phyloP scores from a whole-genome alignment of 176 grass and related monocot species.

The Oryza rufipogon region DNA sequence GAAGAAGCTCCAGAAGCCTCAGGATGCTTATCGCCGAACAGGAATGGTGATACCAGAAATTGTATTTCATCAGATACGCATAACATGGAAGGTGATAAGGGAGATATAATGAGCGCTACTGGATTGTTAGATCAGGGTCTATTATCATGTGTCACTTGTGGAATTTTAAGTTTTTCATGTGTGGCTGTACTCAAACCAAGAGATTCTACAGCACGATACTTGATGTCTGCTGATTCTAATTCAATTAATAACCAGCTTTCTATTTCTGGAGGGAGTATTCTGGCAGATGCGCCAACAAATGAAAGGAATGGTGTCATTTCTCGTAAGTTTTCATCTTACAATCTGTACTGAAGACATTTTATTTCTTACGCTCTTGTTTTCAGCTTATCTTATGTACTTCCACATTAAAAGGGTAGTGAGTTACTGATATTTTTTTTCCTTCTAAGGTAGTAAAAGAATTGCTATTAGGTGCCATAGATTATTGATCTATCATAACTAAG shows the following conservation, averaged over 20 bases:
- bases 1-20: conserved; percentile 49
- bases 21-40: conserved; percentile 40
- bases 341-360: neutral
- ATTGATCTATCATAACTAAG: neutral
- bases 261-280: conserved; percentile 42
- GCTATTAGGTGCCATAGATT: conserved; percentile 1
- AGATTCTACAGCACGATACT: conserved; percentile 62
- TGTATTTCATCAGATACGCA: conserved; percentile 45
- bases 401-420: neutral
- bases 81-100: conserved; percentile 50
- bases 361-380: neutral
- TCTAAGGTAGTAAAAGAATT: neutral
- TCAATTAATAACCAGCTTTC: conserved; percentile 51
- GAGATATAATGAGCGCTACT: conserved; percentile 38
- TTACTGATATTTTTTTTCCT: conserved; percentile 4
- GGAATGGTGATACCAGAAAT: conserved; percentile 40
- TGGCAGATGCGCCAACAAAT: conserved; percentile 31
- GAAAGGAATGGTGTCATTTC: conserved; percentile 17
- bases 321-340: conserved; percentile 44
- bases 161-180: conserved; percentile 99
- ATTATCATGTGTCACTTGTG: conserved; percentile 89
- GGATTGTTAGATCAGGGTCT: conserved; percentile 83
- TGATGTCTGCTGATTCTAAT: conserved; percentile 72
- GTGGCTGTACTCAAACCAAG: conserved; percentile 90
- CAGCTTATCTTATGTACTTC: neutral